phyloP scores from a whole-genome alignment of 495 filamentous ascomycete species.

The Parathielavia hyrcaniae region DNA sequence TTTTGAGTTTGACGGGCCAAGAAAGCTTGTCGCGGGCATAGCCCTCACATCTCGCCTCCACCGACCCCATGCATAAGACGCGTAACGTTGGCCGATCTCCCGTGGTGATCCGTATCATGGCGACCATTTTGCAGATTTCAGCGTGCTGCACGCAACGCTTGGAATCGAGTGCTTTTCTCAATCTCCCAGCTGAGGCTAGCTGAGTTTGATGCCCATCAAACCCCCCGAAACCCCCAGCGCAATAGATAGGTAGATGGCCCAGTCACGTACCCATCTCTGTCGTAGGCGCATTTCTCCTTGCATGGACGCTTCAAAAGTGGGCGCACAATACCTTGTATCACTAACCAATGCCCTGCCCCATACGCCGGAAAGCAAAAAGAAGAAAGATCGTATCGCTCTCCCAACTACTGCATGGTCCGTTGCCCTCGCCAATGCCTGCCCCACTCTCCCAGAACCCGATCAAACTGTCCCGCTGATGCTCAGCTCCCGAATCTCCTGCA shows the following conservation, averaged over 20 bases:
- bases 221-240: background rate
- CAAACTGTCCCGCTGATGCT: slow-evolving; percentile 70
- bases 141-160: too few species aligned
- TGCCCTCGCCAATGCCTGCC: background rate
- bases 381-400: background rate
- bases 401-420: too few species aligned
- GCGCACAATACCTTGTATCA: slow-evolving; percentile 6
- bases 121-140: too few species aligned
- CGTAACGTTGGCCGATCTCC: too few species aligned
- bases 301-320: background rate
- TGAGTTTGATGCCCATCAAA: too few species aligned
- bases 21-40: background rate
- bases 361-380: slow-evolving; percentile 6
- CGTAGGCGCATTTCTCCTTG: background rate
- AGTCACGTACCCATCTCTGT: background rate
- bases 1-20: background rate
- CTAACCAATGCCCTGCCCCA: slow-evolving; percentile 9
- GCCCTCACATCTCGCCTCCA: background rate
- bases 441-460: background rate
- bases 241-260: too few species aligned
- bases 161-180: too few species aligned
- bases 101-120: too few species aligned
- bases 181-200: too few species aligned
- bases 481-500: slow-evolving; percentile 94
- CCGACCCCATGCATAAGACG: too few species aligned